Percentiles rank a stretch among this genome's conserved stretches.
These are phyloP conservation scores for Taiozyma onychis DNA, from an alignment of 1,139 yeast genomes.

Conservation along the genomic window DNA sequence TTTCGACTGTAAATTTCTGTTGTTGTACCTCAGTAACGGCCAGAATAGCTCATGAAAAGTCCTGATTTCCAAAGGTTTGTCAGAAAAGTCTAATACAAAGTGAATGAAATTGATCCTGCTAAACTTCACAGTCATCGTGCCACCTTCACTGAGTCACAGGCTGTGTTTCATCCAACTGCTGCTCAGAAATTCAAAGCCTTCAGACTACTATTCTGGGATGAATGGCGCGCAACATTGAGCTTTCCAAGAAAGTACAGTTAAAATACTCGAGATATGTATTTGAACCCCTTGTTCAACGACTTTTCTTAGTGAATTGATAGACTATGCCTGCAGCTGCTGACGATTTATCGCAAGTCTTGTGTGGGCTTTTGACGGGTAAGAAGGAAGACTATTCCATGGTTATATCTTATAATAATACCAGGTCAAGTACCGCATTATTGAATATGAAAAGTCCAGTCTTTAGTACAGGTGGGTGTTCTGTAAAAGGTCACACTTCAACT, in stretches of 20 bases:
- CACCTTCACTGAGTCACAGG: slow-evolving; percentile 24
- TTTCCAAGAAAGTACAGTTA: slow-evolving; percentile 27
- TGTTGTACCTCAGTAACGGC: slow-evolving; percentile 2
- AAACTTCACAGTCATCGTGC: slow-evolving; percentile 24
- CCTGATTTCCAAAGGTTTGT: slow-evolving; percentile 68
- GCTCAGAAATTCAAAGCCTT: slow-evolving; percentile 58
- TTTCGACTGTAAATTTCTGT: neutral
- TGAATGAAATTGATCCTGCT: slow-evolving; percentile 49
- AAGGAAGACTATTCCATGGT: too few species aligned
- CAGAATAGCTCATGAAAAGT: slow-evolving; percentile 45
- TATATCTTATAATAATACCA: too few species aligned
- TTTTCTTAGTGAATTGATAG: too few species aligned
- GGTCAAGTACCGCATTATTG: too few species aligned
- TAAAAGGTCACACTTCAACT: too few species aligned
- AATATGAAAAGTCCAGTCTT: too few species aligned
- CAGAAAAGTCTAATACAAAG: slow-evolving; percentile 51
- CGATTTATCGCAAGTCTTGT: too few species aligned
- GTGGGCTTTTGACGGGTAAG: too few species aligned
- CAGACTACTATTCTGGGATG: slow-evolving; percentile 57
- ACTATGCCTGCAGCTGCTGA: too few species aligned
- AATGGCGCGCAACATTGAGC: slow-evolving; percentile 50
- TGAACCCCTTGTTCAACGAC: too few species aligned
- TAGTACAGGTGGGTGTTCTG: too few species aligned
- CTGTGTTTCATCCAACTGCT: slow-evolving; percentile 40
- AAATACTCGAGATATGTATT: too few species aligned